phyloP scores from a whole-genome alignment of 2,329 filamentous ascomycete species.

The Lecanosticta acicola region DNA sequence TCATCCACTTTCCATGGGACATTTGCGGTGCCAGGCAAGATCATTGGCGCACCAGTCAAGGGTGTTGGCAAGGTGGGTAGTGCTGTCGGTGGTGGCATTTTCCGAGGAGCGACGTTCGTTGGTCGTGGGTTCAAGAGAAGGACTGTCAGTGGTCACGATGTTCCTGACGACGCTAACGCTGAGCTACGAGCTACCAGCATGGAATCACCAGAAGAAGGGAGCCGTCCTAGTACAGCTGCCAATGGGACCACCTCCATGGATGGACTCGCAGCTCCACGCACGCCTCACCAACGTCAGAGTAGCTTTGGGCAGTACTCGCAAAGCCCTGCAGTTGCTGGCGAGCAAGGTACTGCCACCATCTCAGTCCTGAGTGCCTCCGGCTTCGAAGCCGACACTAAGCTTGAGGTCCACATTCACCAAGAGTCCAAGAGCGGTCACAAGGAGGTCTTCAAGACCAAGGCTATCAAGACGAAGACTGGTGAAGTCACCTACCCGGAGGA shows the following conservation, averaged over 20 bases:
- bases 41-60: constrained; percentile 94
- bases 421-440: constrained; percentile 59
- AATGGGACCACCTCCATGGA: constrained; percentile 21
- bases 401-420: constrained; percentile 32
- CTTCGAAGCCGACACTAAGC: constrained; percentile 50
- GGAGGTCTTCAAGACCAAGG: constrained; percentile 85
- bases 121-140: constrained; percentile 74
- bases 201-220: constrained; percentile 21
- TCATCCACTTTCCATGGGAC: constrained; percentile 90
- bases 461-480: constrained; percentile 67
- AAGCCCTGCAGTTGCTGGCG: constrained; percentile 35
- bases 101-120: constrained; percentile 86
- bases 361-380: constrained; percentile 72
- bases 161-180: constrained; percentile 23
- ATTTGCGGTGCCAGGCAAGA: constrained; percentile 78
- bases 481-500: constrained; percentile 60
- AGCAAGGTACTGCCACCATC: constrained; percentile 72
- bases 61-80: constrained; percentile 73
- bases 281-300: constrained; percentile 42
- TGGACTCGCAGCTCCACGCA: constrained; percentile 23
- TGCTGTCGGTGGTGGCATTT: constrained; percentile 68
- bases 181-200: constrained; percentile 28
- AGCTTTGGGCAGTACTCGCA: constrained; percentile 37
- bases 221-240: constrained; percentile 18
- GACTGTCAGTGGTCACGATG: constrained; percentile 53